Percentiles rank a stretch among this genome's conserved stretches.
phyloP scores from a whole-genome alignment of 164 flowering plant species.

The Umbilicus rupestris region DNA sequence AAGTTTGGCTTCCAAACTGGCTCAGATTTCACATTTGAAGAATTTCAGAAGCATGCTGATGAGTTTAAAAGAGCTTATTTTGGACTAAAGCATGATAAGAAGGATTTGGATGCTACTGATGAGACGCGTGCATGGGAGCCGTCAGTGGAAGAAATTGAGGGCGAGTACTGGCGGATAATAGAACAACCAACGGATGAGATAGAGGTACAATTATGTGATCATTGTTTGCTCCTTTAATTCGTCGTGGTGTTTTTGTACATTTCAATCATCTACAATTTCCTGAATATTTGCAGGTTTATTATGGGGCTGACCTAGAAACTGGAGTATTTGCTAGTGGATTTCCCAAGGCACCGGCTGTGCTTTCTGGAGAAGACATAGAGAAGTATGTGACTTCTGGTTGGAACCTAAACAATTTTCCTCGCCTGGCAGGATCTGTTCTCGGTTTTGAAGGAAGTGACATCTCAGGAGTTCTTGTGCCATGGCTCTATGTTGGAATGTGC shows the following conservation, averaged over 20 bases:
- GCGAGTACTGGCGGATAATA: constrained; percentile 89
- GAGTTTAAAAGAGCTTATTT: constrained; percentile 55
- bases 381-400: constrained; percentile 61
- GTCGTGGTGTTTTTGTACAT: neutral
- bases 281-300: constrained; percentile 40
- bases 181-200: constrained; percentile 75
- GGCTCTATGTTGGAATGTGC: constrained; percentile 93
- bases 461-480: constrained; percentile 85
- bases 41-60: constrained; percentile 50
- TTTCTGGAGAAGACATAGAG: constrained; percentile 23
- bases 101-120: constrained; percentile 14
- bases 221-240: neutral
- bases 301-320: constrained; percentile 92
- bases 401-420: constrained; percentile 78
- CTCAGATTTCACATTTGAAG: constrained; percentile 58
- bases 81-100: constrained; percentile 22
- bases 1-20: constrained; percentile 86
- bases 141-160: constrained; percentile 72
- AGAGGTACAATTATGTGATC: constrained; percentile 41
- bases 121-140: constrained; percentile 32
- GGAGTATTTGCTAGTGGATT: constrained; percentile 76
- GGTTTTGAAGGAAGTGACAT: constrained; percentile 64
- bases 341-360: constrained; percentile 36
- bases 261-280: neutral
- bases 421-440: constrained; percentile 74